Evolutionary conservation across 371 early-diverging fungal genomes (phyloP), one percentile per base, ranked within the genome.

Genomic region (Mycotypha africana): DNA sequence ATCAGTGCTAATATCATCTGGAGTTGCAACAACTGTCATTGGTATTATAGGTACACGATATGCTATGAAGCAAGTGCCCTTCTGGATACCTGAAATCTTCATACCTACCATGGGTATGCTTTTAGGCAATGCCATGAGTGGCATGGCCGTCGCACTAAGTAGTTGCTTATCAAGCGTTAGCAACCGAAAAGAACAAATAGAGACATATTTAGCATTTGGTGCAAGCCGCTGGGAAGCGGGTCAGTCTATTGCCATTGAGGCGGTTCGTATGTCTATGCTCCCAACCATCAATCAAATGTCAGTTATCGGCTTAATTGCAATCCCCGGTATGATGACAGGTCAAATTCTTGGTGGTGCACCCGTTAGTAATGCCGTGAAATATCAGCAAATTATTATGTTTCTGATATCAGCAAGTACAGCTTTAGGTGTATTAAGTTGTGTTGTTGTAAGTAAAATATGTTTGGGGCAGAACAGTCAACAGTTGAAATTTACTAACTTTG

Each of bases 311-410:
- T 61, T 92, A 26, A 85, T 92, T 36, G 78, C 88, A 14, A 92
- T 92, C 32, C 92, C 92, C 0, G 92, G 89, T 22, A 79, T 86
- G 40, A 92, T 92, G 92, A 88, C 88, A 0, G 92, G 92, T 49
- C 91, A 91, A 60, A 80, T 91, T 33, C 62, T 92, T n/a, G 87
- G 86, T 25, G 91, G 91, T 9, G 83, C 86, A 0, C 74, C 78
- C 9, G 84, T 89, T 25, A 66, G 74, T 51, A 79, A 88, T 47
- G 92, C 93, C 0, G 86, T 81, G 10, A 56, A 76, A 30, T 87
- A 85, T 57, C 90, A 91, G 52, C 78, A 81, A 54, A 81, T 89
- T 39, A 82, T 91, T 33, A 76, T 84, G 70, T 88, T 86, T 55
- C 72, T 91, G 77, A 85, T 91, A 23, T 74, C 83, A 2, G 81